Conservation (phyloP, 1,139 yeast genomes). For the Scheffersomyces cryptocercus region DNA sequence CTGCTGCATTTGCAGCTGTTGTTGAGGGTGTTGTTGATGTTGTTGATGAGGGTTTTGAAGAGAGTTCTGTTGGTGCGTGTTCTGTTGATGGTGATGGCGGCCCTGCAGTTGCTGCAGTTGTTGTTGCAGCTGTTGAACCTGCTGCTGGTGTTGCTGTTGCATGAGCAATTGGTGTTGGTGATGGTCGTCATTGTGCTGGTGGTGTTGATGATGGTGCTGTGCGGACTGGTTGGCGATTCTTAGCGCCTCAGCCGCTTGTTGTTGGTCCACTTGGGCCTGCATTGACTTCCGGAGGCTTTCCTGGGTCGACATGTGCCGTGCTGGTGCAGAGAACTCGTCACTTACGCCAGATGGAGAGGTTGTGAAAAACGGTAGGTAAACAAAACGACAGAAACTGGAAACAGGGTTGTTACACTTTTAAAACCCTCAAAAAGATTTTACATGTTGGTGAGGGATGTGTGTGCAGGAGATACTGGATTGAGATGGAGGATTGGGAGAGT, state of each 20-base stretch:
- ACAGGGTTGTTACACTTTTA: slow-evolving; percentile 9
- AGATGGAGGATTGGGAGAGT: too few species aligned
- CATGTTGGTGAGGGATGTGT: too few species aligned
- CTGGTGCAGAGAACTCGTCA: neutral
- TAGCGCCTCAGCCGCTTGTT: slow-evolving; percentile 3
- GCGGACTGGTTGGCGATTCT: slow-evolving; percentile 4
- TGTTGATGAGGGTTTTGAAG: slow-evolving; percentile 14
- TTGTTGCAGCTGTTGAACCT: slow-evolving; percentile 12
- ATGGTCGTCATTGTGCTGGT: slow-evolving; percentile 4
- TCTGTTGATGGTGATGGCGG: slow-evolving; percentile 6
- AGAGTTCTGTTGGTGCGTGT: slow-evolving; percentile 9
- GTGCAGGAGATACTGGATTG: too few species aligned
- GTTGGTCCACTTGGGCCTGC: slow-evolving; percentile 9
- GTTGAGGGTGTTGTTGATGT: slow-evolving; percentile 12
- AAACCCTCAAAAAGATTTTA: slow-evolving; percentile 5
- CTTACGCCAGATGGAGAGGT: too few species aligned
- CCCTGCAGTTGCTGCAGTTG: slow-evolving; percentile 7
- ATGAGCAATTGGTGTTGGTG: slow-evolving; percentile 7
- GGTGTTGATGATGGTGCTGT: slow-evolving; percentile 9
- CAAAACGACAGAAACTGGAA: slow-evolving; percentile 8
- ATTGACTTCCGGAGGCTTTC: slow-evolving; percentile 6
- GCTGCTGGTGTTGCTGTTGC: slow-evolving; percentile 16
- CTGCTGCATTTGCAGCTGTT: slow-evolving; percentile 8
- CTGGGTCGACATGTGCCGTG: slow-evolving; percentile 7
- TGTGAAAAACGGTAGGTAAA: slow-evolving; percentile 1